phyloP scores from a whole-genome alignment of 2,329 filamentous ascomycete species.

The Pseudogymnoascus sp. region DNA sequence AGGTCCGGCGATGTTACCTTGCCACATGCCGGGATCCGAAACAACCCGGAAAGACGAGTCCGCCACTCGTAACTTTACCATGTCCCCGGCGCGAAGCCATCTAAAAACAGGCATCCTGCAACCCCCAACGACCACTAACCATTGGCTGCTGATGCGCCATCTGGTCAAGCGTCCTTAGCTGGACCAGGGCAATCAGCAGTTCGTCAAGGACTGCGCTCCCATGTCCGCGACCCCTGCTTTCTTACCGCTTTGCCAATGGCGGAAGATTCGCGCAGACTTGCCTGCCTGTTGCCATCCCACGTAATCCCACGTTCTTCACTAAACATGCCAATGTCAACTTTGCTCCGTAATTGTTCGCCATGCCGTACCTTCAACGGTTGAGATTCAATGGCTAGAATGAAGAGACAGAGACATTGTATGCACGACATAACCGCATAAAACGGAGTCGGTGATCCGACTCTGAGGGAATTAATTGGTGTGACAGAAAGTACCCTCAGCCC shows the following conservation, averaged over 20 bases:
- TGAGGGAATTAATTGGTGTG: background rate
- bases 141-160: constrained; percentile 1
- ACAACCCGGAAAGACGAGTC: background rate
- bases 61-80: constrained; percentile 4
- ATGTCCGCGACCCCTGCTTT: background rate
- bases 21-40: constrained; percentile 8
- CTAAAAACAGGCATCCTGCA: constrained; percentile 3
- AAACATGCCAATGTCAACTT: background rate
- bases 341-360: constrained; percentile 1
- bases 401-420: constrained; percentile 3
- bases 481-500: background rate
- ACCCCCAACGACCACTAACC: background rate
- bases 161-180: background rate
- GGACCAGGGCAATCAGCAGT: background rate
- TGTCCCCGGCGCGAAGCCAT: background rate
- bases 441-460: background rate
- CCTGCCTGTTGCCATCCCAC: background rate
- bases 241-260: background rate
- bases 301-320: constrained; percentile 5
- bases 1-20: background rate
- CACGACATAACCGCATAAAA: constrained; percentile 3
- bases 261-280: constrained; percentile 3
- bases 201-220: background rate
- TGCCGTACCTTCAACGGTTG: background rate
- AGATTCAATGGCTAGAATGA: background rate